A percentile compares a stretch with the other conserved stretches of the same genome.
These are phyloP conservation scores for Aspergillus campestris DNA, from an alignment of 495 filamentous ascomycete genomes.

Conservation along the genomic window DNA sequence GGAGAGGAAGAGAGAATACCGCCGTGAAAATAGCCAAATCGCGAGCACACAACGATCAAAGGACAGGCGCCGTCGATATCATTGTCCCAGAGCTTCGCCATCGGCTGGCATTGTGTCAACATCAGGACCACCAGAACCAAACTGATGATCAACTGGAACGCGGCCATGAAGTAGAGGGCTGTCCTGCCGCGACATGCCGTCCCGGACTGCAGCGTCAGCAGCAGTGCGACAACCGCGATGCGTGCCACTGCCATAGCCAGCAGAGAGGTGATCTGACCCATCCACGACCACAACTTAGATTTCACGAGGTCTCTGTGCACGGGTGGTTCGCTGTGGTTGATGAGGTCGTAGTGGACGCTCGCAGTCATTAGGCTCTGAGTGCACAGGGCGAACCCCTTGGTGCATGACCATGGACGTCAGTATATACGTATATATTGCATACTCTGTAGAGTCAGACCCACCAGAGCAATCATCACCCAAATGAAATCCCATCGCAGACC, in stretches of 20 bases:
- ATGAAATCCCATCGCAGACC: slow-evolving; percentile 21
- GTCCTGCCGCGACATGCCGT: slow-evolving; percentile 11
- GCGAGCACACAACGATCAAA: slow-evolving; percentile 11
- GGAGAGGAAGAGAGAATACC: slow-evolving; percentile 3
- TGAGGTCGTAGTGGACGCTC: slow-evolving; percentile 16
- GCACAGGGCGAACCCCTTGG: slow-evolving; percentile 9
- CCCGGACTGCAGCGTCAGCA: slow-evolving; percentile 20
- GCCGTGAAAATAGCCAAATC: slow-evolving; percentile 18
- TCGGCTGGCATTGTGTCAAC: slow-evolving; percentile 20
- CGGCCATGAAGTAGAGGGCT: slow-evolving; percentile 20
- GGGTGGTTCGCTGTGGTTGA: slow-evolving; percentile 17
- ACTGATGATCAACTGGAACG: slow-evolving; percentile 16
- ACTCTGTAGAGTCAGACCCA: slow-evolving; percentile 1
- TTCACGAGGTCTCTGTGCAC: slow-evolving; percentile 11
- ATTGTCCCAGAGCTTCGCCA: slow-evolving; percentile 16
- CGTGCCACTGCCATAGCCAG: slow-evolving; percentile 16
- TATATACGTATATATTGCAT: not conserved
- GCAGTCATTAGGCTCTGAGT: slow-evolving; percentile 16
- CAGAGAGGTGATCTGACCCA: slow-evolving; percentile 18
- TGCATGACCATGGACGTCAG: not conserved
- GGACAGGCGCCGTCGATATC: slow-evolving; percentile 17
- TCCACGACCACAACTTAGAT: slow-evolving; percentile 23
- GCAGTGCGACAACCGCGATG: slow-evolving; percentile 24
- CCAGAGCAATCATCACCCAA: slow-evolving; percentile 20
- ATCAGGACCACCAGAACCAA: slow-evolving; percentile 15